Conservation (phyloP, 1,139 yeast species). For the Groenewaldozyma auringiensis region DNA sequence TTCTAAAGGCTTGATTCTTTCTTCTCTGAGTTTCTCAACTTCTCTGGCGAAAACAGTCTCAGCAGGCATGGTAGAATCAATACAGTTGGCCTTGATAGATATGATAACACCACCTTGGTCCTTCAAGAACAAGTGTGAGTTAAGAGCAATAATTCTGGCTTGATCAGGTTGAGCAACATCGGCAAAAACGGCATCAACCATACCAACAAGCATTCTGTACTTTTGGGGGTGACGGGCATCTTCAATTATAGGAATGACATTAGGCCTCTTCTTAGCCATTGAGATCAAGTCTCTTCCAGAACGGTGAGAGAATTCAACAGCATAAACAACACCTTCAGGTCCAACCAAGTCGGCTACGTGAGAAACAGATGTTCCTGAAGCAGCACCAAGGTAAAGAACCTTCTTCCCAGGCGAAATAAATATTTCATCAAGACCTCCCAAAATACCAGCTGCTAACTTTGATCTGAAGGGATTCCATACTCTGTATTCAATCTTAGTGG, state of each 20-base stretch:
- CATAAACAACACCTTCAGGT: slow-evolving; percentile 97
- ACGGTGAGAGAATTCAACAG: slow-evolving; percentile 98
- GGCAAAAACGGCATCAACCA: slow-evolving; percentile 98
- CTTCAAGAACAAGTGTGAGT: slow-evolving; percentile 95
- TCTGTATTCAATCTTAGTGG: slow-evolving; percentile 96
- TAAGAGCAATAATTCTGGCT: slow-evolving; percentile 98
- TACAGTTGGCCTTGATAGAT: slow-evolving; percentile 99
- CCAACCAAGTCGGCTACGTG: slow-evolving; percentile 98
- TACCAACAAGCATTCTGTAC: slow-evolving; percentile 96
- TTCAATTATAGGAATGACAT: slow-evolving; percentile 95
- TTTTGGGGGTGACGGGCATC: slow-evolving; percentile 99
- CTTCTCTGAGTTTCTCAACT: slow-evolving; percentile 97
- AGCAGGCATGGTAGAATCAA: slow-evolving; percentile 98
- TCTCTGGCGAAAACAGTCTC: slow-evolving; percentile 99
- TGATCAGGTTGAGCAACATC: slow-evolving; percentile 99
- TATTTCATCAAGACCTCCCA: slow-evolving; percentile 98
- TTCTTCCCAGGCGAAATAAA: slow-evolving; percentile 97
- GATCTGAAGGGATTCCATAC: slow-evolving; percentile 99
- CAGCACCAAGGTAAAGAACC: slow-evolving; percentile 97
- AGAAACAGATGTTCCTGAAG: slow-evolving; percentile 97
- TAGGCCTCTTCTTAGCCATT: slow-evolving; percentile 99
- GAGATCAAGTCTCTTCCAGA: slow-evolving; percentile 99
- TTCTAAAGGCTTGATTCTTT: slow-evolving; percentile 96
- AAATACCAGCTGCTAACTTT: slow-evolving; percentile 98
- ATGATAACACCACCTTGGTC: slow-evolving; percentile 98